Conservation (phyloP, 2,329 filamentous ascomycete genomes). For the Scytalidium sp. region DNA sequence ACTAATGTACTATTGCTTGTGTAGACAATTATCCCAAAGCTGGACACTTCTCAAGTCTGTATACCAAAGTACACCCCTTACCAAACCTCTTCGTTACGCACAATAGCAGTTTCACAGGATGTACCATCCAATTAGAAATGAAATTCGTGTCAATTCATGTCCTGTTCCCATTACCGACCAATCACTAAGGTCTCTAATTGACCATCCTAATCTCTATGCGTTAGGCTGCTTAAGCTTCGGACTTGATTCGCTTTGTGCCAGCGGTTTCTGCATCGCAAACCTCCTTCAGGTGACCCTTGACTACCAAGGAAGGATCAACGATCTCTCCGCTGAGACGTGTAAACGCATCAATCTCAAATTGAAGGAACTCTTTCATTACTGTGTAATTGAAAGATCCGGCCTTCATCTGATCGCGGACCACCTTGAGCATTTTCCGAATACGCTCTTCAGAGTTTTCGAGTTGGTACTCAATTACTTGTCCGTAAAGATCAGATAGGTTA, state of each 20-base stretch:
- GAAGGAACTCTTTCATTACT: slow-evolving; percentile 31
- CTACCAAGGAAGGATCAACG: slow-evolving; percentile 26
- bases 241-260: slow-evolving; percentile 16
- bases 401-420: slow-evolving; percentile 30
- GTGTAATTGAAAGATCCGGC: slow-evolving; percentile 29
- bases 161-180: neutral
- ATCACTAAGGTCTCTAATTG: neutral
- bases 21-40: neutral
- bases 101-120: neutral
- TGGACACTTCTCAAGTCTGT: neutral
- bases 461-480: slow-evolving; percentile 34
- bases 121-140: neutral
- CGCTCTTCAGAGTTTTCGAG: slow-evolving; percentile 34
- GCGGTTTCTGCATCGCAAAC: slow-evolving; percentile 20
- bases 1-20: too few relatives aligned
- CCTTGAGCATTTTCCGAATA: slow-evolving; percentile 30
- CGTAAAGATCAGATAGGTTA: slow-evolving; percentile 34
- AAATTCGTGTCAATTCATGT: neutral
- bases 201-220: neutral
- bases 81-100: neutral
- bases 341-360: slow-evolving; percentile 30
- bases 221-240: neutral
- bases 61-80: neutral
- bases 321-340: slow-evolving; percentile 28
- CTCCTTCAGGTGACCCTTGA: slow-evolving; percentile 23